These are phyloP conservation scores for Ophiostoma montium DNA, from an alignment of 2,329 filamentous ascomycete genomes.

Conservation along the genomic window DNA sequence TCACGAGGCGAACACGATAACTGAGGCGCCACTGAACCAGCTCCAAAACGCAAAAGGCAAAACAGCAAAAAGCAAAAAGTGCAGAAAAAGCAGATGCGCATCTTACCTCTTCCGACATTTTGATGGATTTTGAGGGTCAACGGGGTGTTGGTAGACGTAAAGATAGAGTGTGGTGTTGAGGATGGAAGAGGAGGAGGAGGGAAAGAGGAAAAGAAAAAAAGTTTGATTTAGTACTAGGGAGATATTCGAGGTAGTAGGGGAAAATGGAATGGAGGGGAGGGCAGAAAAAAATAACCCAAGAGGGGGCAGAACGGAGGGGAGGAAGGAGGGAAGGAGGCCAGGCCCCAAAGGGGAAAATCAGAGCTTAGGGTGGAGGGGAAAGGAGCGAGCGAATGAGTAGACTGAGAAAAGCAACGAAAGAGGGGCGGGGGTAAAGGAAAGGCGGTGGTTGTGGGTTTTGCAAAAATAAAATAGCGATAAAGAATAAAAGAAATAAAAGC, in stretches of 20 bases:
- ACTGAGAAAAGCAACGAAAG: background rate
- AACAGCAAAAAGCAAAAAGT: background rate
- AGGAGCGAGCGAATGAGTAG: constrained; percentile 1
- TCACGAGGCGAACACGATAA: no score
- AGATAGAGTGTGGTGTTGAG: constrained; percentile 16
- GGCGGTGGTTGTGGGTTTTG: constrained; percentile 9
- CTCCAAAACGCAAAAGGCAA: background rate
- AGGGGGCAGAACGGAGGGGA: background rate
- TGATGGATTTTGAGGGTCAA: constrained; percentile 27
- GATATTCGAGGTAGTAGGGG: constrained; percentile 1
- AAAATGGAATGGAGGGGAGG: constrained; percentile 15
- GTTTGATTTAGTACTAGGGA: constrained; percentile 11
- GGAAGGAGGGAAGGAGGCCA: constrained; percentile 15
- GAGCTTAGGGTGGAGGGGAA: constrained; percentile 14
- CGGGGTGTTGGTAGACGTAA: constrained; percentile 12
- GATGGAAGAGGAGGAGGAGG: constrained; percentile 4
- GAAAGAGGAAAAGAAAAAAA: constrained; percentile 9
- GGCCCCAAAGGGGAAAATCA: background rate
- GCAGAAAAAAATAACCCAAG: constrained; percentile 5
- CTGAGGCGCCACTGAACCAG: no score
- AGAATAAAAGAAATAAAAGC: background rate
- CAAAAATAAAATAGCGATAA: background rate
- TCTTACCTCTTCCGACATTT: constrained; percentile 46
- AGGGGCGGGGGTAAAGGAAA: constrained; percentile 5
- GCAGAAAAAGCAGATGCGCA: constrained; percentile 8